Conservation (phyloP, 2,329 filamentous ascomycete species). For the Pezicula carpinea region DNA sequence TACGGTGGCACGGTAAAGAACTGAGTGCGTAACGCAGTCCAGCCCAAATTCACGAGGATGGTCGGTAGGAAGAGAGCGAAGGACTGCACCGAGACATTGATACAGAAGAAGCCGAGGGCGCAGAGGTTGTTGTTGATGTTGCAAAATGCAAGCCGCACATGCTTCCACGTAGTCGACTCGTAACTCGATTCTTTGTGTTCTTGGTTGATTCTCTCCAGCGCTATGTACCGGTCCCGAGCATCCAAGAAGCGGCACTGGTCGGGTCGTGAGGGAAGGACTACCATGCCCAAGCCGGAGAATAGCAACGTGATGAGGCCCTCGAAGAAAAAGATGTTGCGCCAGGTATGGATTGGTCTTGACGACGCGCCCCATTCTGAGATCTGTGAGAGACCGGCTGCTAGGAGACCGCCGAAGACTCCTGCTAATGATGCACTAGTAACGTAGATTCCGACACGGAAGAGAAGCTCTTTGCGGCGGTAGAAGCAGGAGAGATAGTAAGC, state of each 20-base stretch:
- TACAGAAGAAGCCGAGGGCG: slow-evolving; percentile 27
- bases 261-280: slow-evolving; percentile 36
- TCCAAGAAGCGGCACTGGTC: slow-evolving; percentile 36
- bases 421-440: slow-evolving; percentile 50
- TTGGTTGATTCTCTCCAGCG: slow-evolving; percentile 33
- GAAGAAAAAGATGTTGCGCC: slow-evolving; percentile 61
- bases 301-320: slow-evolving; percentile 52
- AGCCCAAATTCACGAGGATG: background rate
- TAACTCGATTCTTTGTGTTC: slow-evolving; percentile 34
- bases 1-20: slow-evolving; percentile 42
- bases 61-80: slow-evolving; percentile 1
- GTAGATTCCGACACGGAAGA: slow-evolving; percentile 52
- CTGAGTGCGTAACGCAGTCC: slow-evolving; percentile 37
- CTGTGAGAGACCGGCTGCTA: slow-evolving; percentile 45
- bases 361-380: slow-evolving; percentile 48
- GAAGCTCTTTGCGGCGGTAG: slow-evolving; percentile 51
- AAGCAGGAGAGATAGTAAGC: slow-evolving; percentile 52
- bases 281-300: slow-evolving; percentile 37
- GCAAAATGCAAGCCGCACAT: slow-evolving; percentile 37
- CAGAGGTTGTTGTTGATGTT: slow-evolving; percentile 19
- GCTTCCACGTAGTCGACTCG: slow-evolving; percentile 33
- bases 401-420: slow-evolving; percentile 52
- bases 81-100: slow-evolving; percentile 16
- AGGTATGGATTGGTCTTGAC: slow-evolving; percentile 40
- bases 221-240: slow-evolving; percentile 36